Base-by-base conservation (phyloP, 2,329 filamentous ascomycete genomes). In the Pezicula carpinea region DNA sequence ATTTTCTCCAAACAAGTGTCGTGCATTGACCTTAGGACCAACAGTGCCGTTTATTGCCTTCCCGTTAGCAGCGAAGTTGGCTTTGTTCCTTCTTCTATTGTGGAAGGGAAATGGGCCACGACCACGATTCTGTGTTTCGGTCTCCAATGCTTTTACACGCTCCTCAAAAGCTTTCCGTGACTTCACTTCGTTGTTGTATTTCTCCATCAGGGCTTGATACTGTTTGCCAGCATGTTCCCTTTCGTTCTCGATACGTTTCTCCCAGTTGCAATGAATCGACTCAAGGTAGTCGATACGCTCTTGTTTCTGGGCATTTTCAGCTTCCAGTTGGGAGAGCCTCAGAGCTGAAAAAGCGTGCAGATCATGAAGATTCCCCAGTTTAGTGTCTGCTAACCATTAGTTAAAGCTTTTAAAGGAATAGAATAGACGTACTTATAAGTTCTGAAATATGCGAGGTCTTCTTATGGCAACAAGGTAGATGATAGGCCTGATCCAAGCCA, bases 401-500 rank as follows among this genome's bases (percentile, higher is more conserved):
- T 40, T 39, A 11, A 34, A 7, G 18, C 17, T 26, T 29, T 31
- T 31, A 17, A 26, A 13, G 6, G 7, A 2, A n/a, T 5, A 15
- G 14, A n/a, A 4, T 3, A 13, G 4, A 23, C 48, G 56, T 61
- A 54, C 73, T 70, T 58, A 69, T 61, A 7, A 61, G 54, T 26
- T 60, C 54, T 3, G 61, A 61, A 31, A 69, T 40, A n/a, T 57
- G 56, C 0, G 57, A 52, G 33, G 51, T 59, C 41, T 66, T 64
- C 53, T 68, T 73, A 31, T 64, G 62, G 56, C 73, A 75, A 53
- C 71, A 75, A 17, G 59, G 55, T 11, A 65, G 64, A 51, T 75
- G 72, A 50, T 75, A 75, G 5, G 72, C 66, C 44, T 76, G 72
- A 33, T 72, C 68, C 19, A 75, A 61, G 5, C 72, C 72, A 4